These are phyloP conservation scores for Starmerella bombicola DNA, from an alignment of 805 yeast genomes.

Conservation along the genomic window DNA sequence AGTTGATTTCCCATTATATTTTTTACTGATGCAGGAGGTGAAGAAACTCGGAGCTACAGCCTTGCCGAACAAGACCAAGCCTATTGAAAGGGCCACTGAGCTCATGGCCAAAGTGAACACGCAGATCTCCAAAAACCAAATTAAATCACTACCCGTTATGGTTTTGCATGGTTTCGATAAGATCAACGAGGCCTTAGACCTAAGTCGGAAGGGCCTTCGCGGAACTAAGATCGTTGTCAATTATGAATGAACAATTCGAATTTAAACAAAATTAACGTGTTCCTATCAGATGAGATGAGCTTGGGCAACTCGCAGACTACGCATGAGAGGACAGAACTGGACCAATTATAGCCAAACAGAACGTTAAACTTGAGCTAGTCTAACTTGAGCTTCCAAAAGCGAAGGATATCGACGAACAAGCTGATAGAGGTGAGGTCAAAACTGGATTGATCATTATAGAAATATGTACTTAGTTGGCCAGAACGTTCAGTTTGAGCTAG, in stretches of 20 bases:
- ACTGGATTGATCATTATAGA: too few relatives aligned
- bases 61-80: constrained; percentile 9
- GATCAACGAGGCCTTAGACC: constrained; percentile 19
- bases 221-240: constrained; percentile 23
- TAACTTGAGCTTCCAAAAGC: too few relatives aligned
- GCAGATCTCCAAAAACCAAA: constrained; percentile 10
- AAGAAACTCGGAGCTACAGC: constrained; percentile 19
- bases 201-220: constrained; percentile 20
- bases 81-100: constrained; percentile 7
- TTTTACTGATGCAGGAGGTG: constrained; percentile 16
- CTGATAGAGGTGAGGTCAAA: too few relatives aligned
- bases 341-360: too few relatives aligned
- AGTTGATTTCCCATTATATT: constrained; percentile 14
- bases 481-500: too few relatives aligned
- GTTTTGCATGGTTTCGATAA: constrained; percentile 23
- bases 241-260: not conserved
- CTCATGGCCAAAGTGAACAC: constrained; percentile 11
- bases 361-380: too few relatives aligned
- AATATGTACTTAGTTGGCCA: too few relatives aligned
- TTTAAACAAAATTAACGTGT: too few relatives aligned
- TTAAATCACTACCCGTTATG: constrained; percentile 15
- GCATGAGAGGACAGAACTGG: too few relatives aligned
- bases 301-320: too few relatives aligned
- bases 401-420: too few relatives aligned
- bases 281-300: too few relatives aligned